A percentile compares a stretch with the other conserved stretches of the same genome.
Evolutionary conservation across 495 filamentous ascomycete species (phyloP).

Genomic region (Oidiodendron maius): DNA sequence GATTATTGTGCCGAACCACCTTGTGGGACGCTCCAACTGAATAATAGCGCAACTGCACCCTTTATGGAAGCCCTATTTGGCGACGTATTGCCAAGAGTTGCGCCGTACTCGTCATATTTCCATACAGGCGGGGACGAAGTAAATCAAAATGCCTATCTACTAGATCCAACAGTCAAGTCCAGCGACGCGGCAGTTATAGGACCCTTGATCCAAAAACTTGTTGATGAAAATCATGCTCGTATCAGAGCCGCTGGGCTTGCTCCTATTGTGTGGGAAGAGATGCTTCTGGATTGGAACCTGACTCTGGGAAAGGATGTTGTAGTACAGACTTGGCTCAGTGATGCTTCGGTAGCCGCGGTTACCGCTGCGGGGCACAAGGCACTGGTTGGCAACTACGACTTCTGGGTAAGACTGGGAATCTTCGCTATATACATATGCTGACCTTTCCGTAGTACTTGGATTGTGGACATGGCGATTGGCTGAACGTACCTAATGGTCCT

Average conservation of each 20-base stretch:
- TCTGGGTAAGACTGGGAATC: conserved; percentile 44
- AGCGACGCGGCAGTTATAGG: conserved; percentile 54
- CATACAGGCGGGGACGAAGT: conserved; percentile 83
- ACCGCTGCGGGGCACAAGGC: conserved; percentile 58
- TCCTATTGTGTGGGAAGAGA: conserved; percentile 80
- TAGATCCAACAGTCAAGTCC: conserved; percentile 65
- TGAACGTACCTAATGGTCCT: conserved; percentile 51
- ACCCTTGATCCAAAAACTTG: conserved; percentile 66
- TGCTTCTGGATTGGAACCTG: conserved; percentile 68
- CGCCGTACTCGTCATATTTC: conserved; percentile 63
- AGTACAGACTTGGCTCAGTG: conserved; percentile 68
- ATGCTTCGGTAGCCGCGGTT: conserved; percentile 44
- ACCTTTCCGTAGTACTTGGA: conserved; percentile 59
- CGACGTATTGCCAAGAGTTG: conserved; percentile 67
- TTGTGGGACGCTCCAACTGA: conserved; percentile 69
- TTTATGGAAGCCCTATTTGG: conserved; percentile 64
- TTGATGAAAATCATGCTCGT: conserved; percentile 56
- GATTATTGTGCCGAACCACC: conserved; percentile 70
- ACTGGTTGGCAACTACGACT: conserved; percentile 69
- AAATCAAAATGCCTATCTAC: conserved; percentile 62
- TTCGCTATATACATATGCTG: not conserved
- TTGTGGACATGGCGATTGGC: conserved; percentile 73
- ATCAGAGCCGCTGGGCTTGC: conserved; percentile 52
- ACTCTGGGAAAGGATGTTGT: conserved; percentile 57
- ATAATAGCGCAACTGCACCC: conserved; percentile 53